These are phyloP conservation scores for Bacidia gigantensis DNA, from an alignment of 495 filamentous ascomycete genomes.

Conservation along the genomic window DNA sequence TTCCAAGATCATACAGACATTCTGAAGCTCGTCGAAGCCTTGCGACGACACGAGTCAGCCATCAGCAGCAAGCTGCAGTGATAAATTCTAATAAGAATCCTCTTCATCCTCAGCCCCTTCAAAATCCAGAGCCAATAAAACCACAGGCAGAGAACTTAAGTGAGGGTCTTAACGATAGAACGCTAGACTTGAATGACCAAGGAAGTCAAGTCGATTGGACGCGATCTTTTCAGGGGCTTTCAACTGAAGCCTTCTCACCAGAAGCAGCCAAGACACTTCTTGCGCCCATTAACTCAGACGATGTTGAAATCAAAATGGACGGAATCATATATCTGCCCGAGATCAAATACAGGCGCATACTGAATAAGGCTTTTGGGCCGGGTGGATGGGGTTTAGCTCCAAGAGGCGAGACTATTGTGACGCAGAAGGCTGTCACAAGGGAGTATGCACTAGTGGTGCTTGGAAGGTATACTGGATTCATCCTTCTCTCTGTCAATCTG, in stretches of 20 bases:
- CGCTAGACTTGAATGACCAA: conserved; percentile 30
- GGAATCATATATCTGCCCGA: conserved; percentile 93
- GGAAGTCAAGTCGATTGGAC: conserved; percentile 72
- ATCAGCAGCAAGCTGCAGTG: conserved; percentile 14
- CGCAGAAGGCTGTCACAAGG: conserved; percentile 73
- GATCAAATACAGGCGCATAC: conserved; percentile 92
- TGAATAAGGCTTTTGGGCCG: conserved; percentile 85
- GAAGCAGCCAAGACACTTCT: conserved; percentile 63
- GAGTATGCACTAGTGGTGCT: conserved; percentile 88
- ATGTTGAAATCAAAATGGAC: conserved; percentile 93
- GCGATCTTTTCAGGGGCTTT: conserved; percentile 81
- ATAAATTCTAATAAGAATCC: conserved; percentile 15
- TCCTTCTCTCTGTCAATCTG: not conserved
- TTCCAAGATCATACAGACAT: conserved; percentile 2
- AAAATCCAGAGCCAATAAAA: conserved; percentile 21
- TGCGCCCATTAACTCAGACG: conserved; percentile 48
- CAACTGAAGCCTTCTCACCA: conserved; percentile 55
- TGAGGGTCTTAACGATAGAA: conserved; percentile 39
- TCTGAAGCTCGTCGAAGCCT: conserved; percentile 9
- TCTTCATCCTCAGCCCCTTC: conserved; percentile 18
- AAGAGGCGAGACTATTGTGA: conserved; percentile 80
- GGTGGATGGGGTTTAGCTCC: conserved; percentile 93
- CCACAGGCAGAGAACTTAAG: conserved; percentile 36
- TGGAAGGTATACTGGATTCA: conserved; percentile 53
- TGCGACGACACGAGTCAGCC: conserved; percentile 11